Base-by-base conservation (phyloP, 805 yeast genomes). In the Wickerhamomyces canadensis region DNA sequence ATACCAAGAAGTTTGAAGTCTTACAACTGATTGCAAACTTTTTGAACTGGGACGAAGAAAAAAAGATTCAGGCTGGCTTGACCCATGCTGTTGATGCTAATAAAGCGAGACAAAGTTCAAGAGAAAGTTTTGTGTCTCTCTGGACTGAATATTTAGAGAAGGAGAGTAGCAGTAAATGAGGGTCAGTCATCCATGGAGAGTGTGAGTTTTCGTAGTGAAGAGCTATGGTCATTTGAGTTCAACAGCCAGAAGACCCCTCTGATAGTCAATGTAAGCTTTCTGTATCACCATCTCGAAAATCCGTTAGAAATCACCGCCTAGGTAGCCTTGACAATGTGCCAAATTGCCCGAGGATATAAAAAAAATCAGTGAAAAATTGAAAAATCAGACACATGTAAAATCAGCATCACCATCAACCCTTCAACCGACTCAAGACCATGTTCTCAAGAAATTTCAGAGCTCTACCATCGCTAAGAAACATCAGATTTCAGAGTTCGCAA, bases 1-100 rank as follows among this genome's bases (percentile, higher is more conserved):
- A 93, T 57, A 74, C 95, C 8, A 91, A 89, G 62, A 88, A 93
- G 60, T 93, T 84, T 56, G 98, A 93, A 67, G 95, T 93, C 4
- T 68, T 93, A 34, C 84, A 78, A 55, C 71, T 93, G 42, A 82
- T 93, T 29, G 74, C 95, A 10, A 84, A 85, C 42, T 80, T 82
- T 47, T 67, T 93, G 41, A 82, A 76, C 41, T 93, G 98, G 98
- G 91, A 84, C 58, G 93, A 86, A 34, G 79, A 74, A 31, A 78
- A 84, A 56, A 78, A 74, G 51, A 65, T 76, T 18, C 84, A 80
- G 43, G 94, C 94, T 2, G 96, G 96, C 0, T 61, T 86, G 36
- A 54, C 74, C 21, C 72, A 69, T 42, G 43, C 38, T 33, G 42
- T 39, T 49, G 53, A 34, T 22, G 37, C 44, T 49, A 47, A 33